Conservation (phyloP, 306 rosid genomes). For the Cucurbita pepo region DNA sequence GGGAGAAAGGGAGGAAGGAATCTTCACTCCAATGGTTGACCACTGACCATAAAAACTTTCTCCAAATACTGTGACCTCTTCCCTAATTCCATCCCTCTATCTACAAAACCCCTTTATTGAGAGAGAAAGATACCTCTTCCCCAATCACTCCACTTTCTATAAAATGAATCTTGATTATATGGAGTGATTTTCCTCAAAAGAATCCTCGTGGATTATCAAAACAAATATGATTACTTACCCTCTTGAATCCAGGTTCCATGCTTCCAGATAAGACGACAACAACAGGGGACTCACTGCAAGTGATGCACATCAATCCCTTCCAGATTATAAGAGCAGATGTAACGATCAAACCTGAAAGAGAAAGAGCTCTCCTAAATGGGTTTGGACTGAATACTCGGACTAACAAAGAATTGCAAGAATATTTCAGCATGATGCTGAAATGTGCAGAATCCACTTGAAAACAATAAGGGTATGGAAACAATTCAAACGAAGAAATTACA, state of each 20-base stretch:
- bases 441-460: too few species aligned
- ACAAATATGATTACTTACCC: constrained; percentile 7
- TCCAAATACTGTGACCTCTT: background rate
- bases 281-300: constrained; percentile 78
- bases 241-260: constrained; percentile 87
- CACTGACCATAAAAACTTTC: background rate
- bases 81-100: background rate
- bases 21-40: background rate
- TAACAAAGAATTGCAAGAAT: too few species aligned
- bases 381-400: background rate
- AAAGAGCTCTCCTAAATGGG: background rate
- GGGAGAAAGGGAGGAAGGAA: background rate
- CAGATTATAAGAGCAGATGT: constrained; percentile 70
- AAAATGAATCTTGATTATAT: background rate
- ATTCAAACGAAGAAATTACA: background rate
- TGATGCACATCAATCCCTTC: constrained; percentile 70
- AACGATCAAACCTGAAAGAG: constrained; percentile 56
- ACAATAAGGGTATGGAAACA: too few species aligned
- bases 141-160: background rate
- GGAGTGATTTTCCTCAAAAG: background rate
- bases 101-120: background rate
- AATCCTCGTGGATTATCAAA: background rate
- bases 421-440: too few species aligned
- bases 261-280: constrained; percentile 94
- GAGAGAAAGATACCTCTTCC: background rate